Base-by-base conservation (phyloP, 2,329 filamentous ascomycete genomes). In the Kalaharituber pfeilii region DNA sequence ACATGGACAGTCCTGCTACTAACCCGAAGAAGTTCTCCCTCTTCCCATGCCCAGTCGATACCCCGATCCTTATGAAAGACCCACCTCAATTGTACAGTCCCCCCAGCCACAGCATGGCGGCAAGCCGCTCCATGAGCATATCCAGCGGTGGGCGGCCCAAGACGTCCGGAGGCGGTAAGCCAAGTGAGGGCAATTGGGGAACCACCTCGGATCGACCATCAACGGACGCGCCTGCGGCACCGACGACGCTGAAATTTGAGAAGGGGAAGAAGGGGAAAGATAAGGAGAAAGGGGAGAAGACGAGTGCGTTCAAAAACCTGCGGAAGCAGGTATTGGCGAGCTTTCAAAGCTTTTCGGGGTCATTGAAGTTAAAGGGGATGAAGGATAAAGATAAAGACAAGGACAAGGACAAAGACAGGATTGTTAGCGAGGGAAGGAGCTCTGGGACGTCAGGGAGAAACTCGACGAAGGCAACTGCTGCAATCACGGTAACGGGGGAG, bases 331-430 rank as follows among this genome's bases (percentile, higher is more conserved):
- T 47, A 5, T 22, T 47, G 13, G 5, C 42, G 11, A 47, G 42
- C 42, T 47, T 47, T 47, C 42, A 47, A 22, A 47, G 25, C 24
- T 47, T 47, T 25, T 47, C 42, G 15, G 42, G 42, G 42, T 22
- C 18, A 5, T 22, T 47, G 42, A 47, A 24, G 15, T 39, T 39
- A 3, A 39, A 39, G n/a, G n/a, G n/a, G n/a, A n/a, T n/a, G n/a
- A n/a, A n/a, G n/a, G n/a, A n/a, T n/a, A n/a, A n/a, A n/a, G n/a
- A n/a, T n/a, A n/a, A n/a, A n/a, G n/a, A n/a, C n/a, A n/a, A n/a
- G n/a, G n/a, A n/a, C n/a, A n/a, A n/a, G n/a, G n/a, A n/a, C n/a
- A n/a, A n/a, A n/a, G n/a, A n/a, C n/a, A n/a, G n/a, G n/a, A n/a
- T n/a, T n/a, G n/a, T n/a, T n/a, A n/a, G n/a, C n/a, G n/a, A n/a